These are phyloP conservation scores for Syzygium syzygioides DNA, from an alignment of 441 rosid genomes.

Conservation along the genomic window DNA sequence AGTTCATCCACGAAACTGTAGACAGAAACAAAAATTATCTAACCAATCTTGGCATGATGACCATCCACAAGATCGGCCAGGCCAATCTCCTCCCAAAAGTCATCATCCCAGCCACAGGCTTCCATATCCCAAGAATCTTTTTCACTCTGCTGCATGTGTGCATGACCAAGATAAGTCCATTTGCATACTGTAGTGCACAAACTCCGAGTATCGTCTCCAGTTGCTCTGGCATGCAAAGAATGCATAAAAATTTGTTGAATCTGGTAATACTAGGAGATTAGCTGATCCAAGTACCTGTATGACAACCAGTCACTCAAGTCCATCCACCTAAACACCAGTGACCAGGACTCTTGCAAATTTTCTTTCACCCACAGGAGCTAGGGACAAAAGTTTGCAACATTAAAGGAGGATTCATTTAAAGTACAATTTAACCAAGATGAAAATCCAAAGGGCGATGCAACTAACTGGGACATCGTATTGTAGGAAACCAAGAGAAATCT, in stretches of 20 bases:
- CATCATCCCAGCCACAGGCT: constrained; percentile 99
- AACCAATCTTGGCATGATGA: constrained; percentile 94
- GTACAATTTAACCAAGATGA: not conserved
- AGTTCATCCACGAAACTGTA: not conserved
- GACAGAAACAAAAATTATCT: constrained; percentile 13
- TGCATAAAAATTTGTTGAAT: not conserved
- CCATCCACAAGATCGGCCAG: constrained; percentile 82
- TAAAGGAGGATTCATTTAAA: constrained; percentile 2
- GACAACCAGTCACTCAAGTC: constrained; percentile 98
- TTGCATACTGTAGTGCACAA: constrained; percentile 96
- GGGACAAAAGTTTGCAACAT: constrained; percentile 12
- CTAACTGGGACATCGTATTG: not conserved
- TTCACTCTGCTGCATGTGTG: constrained; percentile 84
- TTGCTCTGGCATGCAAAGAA: constrained; percentile 48
- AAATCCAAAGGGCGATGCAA: not conserved
- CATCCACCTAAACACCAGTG: constrained; percentile 95
- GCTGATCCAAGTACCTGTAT: constrained; percentile 46
- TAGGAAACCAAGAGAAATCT: not conserved
- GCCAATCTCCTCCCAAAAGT: constrained; percentile 99
- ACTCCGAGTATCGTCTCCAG: constrained; percentile 94
- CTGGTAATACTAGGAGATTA: constrained; percentile 5
- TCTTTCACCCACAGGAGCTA: constrained; percentile 98
- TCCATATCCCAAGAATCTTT: constrained; percentile 82
- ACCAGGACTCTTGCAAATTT: constrained; percentile 88
- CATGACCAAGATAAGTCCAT: constrained; percentile 98